Evolutionary conservation across 2,329 filamentous ascomycete genomes (phyloP).

Genomic region (Diaporthe longicolla): DNA sequence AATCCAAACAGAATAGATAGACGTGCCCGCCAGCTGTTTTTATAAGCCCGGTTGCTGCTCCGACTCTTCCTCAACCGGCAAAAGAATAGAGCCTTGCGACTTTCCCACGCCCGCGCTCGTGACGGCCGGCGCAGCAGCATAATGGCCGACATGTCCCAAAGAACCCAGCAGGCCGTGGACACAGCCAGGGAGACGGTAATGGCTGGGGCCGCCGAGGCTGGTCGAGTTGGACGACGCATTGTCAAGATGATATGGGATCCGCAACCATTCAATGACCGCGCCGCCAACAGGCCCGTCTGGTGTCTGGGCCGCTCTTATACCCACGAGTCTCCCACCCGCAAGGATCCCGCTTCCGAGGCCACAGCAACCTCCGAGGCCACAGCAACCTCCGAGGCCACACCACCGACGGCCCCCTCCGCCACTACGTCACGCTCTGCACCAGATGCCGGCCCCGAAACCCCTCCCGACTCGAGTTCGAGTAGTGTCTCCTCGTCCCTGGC

Average conservation of each 20-base stretch:
- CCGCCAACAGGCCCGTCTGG: conserved; percentile 81
- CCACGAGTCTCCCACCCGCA: conserved; percentile 50
- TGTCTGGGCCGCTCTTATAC: conserved; percentile 75
- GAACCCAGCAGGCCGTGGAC: conserved; percentile 42
- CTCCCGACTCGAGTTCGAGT: conserved; percentile 63
- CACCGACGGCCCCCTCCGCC: conserved; percentile 39
- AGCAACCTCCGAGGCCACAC: conserved; percentile 43
- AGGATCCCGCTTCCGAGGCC: conserved; percentile 5
- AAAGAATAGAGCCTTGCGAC: background rate
- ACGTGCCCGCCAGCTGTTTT: background rate
- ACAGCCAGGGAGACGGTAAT: conserved; percentile 56
- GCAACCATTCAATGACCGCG: conserved; percentile 83
- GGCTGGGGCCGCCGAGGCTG: conserved; percentile 64
- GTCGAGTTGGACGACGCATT: conserved; percentile 82
- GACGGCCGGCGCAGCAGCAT: background rate
- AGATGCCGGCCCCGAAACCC: conserved; percentile 56
- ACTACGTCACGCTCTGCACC: conserved; percentile 26
- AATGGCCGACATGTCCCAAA: conserved; percentile 42
- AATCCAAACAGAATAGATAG: conserved; percentile 19
- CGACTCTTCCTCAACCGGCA: background rate
- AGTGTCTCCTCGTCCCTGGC: conserved; percentile 67
- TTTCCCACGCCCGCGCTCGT: background rate
- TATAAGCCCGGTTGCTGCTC: background rate
- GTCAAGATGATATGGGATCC: conserved; percentile 95
- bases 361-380: conserved; percentile 43